Conservation (phyloP, 1,284 basidiomycete species). For the Puccinia hordei region DNA sequence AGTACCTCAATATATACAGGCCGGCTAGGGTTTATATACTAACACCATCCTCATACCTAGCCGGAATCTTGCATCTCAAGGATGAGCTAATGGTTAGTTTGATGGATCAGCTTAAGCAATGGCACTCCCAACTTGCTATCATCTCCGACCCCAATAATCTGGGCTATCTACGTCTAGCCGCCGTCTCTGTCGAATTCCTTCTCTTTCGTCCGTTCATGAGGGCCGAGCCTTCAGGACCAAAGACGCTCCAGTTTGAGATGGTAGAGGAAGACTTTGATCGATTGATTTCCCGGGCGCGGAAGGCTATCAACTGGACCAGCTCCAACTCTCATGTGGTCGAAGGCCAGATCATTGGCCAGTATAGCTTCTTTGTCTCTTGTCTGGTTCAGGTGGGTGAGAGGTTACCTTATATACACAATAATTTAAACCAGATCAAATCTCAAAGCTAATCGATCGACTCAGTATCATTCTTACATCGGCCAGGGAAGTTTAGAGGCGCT, state of each 20-base stretch:
- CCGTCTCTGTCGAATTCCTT: slow-evolving; percentile 73
- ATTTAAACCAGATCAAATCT: not conserved
- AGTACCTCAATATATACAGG: too few relatives aligned
- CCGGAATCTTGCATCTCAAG: slow-evolving; percentile 76
- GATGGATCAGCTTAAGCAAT: slow-evolving; percentile 27
- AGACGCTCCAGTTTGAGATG: slow-evolving; percentile 65
- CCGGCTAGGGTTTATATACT: too few relatives aligned
- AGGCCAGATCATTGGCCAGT: slow-evolving; percentile 79
- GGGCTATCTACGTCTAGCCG: slow-evolving; percentile 82
- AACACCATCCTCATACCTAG: too few relatives aligned
- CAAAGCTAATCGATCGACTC: not conserved
- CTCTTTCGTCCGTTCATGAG: slow-evolving; percentile 74
- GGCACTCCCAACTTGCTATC: slow-evolving; percentile 47
- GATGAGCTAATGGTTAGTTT: slow-evolving; percentile 64
- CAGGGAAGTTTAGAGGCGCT: slow-evolving; percentile 74
- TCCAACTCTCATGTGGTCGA: slow-evolving; percentile 78
- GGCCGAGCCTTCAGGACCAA: slow-evolving; percentile 79
- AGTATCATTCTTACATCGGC: slow-evolving; percentile 85
- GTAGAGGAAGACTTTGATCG: slow-evolving; percentile 76
- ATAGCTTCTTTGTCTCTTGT: slow-evolving; percentile 84
- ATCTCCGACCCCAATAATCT: slow-evolving; percentile 58
- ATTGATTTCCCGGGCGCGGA: slow-evolving; percentile 72
- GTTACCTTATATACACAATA: too few relatives aligned
- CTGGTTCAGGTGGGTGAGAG: slow-evolving; percentile 78
- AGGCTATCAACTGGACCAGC: slow-evolving; percentile 86